Evolutionary conservation across 306 rosid species (phyloP).

Genomic region (Astragalus membranaceus): DNA sequence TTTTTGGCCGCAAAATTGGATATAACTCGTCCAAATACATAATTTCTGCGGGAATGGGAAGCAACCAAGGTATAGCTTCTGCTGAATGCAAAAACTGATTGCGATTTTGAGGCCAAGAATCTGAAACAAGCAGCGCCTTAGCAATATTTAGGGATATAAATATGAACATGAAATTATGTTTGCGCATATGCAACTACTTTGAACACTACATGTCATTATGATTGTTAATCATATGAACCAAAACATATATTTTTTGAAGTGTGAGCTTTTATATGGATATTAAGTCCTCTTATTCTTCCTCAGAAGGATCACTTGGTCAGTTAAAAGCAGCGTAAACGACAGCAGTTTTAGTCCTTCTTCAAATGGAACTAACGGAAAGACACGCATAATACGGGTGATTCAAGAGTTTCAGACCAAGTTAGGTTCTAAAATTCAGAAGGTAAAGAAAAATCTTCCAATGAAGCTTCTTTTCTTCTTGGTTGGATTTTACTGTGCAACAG

Average conservation of each 20-base stretch:
- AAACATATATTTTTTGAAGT: not conserved
- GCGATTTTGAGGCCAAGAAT: no score
- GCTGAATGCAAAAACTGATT: no score
- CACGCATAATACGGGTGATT: conserved; percentile 63
- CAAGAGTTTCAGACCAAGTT: conserved; percentile 56
- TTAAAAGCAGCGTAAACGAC: conserved; percentile 56
- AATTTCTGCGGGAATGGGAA: no score
- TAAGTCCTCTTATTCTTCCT: conserved; percentile 12
- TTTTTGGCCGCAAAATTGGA: no score
- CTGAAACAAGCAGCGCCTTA: no score
- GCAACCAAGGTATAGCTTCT: no score
- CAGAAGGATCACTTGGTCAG: conserved; percentile 59
- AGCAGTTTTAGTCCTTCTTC: conserved; percentile 51
- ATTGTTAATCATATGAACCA: not conserved
- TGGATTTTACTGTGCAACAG: conserved; percentile 93
- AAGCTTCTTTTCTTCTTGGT: conserved; percentile 74
- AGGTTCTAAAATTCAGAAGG: conserved; percentile 48
- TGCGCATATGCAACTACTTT: no score
- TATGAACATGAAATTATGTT: not conserved
- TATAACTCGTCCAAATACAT: no score
- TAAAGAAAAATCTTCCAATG: conserved; percentile 65
- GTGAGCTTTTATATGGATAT: conserved; percentile 4
- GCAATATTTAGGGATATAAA: not conserved
- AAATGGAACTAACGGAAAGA: conserved; percentile 50
- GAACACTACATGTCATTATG: no score